Evolutionary conservation across 2,329 filamentous ascomycete species (phyloP).

Genomic region (Cladosporium sp.): DNA sequence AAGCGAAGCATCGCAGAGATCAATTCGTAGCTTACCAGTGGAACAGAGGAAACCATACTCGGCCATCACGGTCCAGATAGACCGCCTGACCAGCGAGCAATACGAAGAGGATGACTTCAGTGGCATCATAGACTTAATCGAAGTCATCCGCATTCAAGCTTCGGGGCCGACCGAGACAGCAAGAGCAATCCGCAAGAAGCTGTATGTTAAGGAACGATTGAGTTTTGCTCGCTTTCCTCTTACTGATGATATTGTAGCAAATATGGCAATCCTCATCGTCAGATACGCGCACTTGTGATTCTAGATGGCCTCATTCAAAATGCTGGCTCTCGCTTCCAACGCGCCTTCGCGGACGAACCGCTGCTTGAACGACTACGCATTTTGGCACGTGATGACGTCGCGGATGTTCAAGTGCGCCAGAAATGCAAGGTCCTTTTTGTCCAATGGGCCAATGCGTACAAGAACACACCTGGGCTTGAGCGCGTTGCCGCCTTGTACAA

Average conservation of each 20-base stretch:
- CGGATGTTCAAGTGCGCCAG: conserved; percentile 76
- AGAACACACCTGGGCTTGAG: conserved; percentile 71
- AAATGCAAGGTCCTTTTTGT: conserved; percentile 84
- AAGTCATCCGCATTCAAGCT: conserved; percentile 83
- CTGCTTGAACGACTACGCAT: conserved; percentile 85
- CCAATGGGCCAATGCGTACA: conserved; percentile 79
- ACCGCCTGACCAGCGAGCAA: conserved; percentile 80
- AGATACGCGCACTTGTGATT: conserved; percentile 80
- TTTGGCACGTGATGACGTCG: conserved; percentile 75
- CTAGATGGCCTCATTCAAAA: conserved; percentile 94
- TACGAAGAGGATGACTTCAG: conserved; percentile 87
- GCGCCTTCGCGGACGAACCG: conserved; percentile 82
- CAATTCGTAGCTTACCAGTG: background rate
- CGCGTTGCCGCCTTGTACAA: conserved; percentile 73
- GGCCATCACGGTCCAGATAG: conserved; percentile 86
- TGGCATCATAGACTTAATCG: conserved; percentile 88
- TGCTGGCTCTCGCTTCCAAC: conserved; percentile 79
- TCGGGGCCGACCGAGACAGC: conserved; percentile 85
- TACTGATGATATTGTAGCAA: conserved; percentile 50
- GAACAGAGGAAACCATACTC: conserved; percentile 79
- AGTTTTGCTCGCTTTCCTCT: background rate
- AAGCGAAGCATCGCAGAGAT: background rate
- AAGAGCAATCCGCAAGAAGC: conserved; percentile 89
- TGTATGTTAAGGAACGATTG: conserved; percentile 46
- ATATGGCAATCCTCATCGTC: conserved; percentile 90